Base-by-base conservation (phyloP, 2,329 filamentous ascomycete genomes). In the Sporothrix inflata region DNA sequence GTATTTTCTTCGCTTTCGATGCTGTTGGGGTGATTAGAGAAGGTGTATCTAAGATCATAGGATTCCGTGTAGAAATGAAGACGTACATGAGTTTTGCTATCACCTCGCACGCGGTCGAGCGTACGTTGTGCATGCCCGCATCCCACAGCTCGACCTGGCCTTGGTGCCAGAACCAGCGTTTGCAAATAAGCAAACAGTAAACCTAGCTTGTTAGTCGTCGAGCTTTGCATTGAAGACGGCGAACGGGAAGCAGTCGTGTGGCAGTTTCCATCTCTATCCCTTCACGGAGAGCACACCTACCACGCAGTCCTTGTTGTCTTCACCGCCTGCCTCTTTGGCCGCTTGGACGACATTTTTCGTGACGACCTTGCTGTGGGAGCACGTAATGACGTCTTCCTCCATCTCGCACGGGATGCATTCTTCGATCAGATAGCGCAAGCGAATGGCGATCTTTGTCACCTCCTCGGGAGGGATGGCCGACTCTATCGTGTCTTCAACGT, bases 351-450 rank as follows among this genome's bases (percentile, higher is more conserved):
- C 96, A 73, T 89, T 87, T 2, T 84, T 83, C 0, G 94, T 98
- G 79, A 99, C 94, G 80, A 99, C 86, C 61, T 89, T 88, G 81
- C 93, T 97, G 81, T 98, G 94, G 2, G 95, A 89, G 68, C 86
- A 87, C 4, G 92, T 96, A 78, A 99, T 86, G 71, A 88, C 84
- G 5, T 85, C 85, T 78, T 93, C 89, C 72, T 96, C 91, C 51
- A 99, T 86, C 81, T 99, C 96, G 83, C 93, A 98, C 1, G 95
- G 93, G 34, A 99, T 89, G 71, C 94, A 91, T 79, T 94, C 89
- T 81, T 97, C 94, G 77, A 99, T 90, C 76, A 97, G 90, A 79
- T 97, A 94, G 77, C 95, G 97, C 75, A 99, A 85, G 72, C 94
- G 93, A 19, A 99, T 87, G 34, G 94, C 95, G 71, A 97, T 87